phyloP scores from a whole-genome alignment of 495 filamentous ascomycete species.

The Hypoxylon cercidicola region DNA sequence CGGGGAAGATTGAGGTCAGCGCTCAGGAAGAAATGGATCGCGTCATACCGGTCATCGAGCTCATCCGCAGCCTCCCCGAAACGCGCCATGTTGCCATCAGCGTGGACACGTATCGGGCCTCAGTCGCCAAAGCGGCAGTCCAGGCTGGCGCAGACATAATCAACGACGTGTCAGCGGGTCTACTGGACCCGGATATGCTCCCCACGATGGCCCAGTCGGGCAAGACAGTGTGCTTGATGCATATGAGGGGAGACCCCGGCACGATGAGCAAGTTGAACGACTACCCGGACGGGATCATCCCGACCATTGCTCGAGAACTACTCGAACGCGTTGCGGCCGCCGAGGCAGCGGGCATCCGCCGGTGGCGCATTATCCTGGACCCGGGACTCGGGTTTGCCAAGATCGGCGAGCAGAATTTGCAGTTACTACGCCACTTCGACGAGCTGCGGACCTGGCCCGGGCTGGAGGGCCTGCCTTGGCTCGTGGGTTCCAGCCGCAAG shows the following conservation, averaged over 20 bases:
- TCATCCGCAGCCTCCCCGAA: slow-evolving; percentile 75
- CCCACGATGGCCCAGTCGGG: slow-evolving; percentile 79
- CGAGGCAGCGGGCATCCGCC: slow-evolving; percentile 81
- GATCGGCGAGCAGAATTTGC: slow-evolving; percentile 78
- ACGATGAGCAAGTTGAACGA: slow-evolving; percentile 78
- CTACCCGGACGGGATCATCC: slow-evolving; percentile 81
- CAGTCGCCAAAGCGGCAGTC: slow-evolving; percentile 83
- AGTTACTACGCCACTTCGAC: slow-evolving; percentile 74
- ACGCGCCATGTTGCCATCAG: slow-evolving; percentile 74
- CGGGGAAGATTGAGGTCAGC: slow-evolving; percentile 71
- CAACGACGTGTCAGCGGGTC: slow-evolving; percentile 91
- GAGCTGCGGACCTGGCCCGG: slow-evolving; percentile 71
- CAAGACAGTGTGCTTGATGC: slow-evolving; percentile 90
- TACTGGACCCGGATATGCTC: slow-evolving; percentile 84
- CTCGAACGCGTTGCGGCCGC: slow-evolving; percentile 75
- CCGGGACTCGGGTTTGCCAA: slow-evolving; percentile 96
- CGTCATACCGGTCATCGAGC: slow-evolving; percentile 78
- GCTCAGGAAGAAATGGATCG: slow-evolving; percentile 79
- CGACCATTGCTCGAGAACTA: slow-evolving; percentile 75
- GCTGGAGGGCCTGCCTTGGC: slow-evolving; percentile 81
- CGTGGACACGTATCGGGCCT: slow-evolving; percentile 91
- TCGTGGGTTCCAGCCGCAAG: slow-evolving; percentile 91
- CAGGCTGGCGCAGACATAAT: slow-evolving; percentile 89
- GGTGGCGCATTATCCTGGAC: slow-evolving; percentile 96
- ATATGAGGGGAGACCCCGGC: slow-evolving; percentile 88